A percentile compares a stretch with the other conserved stretches of the same genome.
Conservation (phyloP, 768 basidiomycete species). For the Udeniomyces megalosporus region DNA sequence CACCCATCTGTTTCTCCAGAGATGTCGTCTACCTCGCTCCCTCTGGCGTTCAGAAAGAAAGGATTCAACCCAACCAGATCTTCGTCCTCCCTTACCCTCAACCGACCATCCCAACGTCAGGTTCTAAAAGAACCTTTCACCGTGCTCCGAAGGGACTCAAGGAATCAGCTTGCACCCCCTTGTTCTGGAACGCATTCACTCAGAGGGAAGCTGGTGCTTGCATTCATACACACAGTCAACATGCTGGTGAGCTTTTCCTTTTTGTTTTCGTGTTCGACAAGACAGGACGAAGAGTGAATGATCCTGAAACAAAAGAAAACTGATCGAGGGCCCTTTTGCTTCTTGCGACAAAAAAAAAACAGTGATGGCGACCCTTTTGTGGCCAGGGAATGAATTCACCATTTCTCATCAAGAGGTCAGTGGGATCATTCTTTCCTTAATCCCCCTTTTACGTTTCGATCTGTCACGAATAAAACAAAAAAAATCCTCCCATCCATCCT, state of each 20-base stretch:
- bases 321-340: too few relatives aligned
- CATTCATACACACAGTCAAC: constrained; percentile 80
- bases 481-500: background rate
- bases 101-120: constrained; percentile 39
- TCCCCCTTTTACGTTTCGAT: background rate
- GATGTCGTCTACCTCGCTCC: constrained; percentile 74
- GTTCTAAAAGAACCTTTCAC: constrained; percentile 58
- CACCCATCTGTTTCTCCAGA: constrained; percentile 32
- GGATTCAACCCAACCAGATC: constrained; percentile 51
- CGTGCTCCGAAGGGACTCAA: constrained; percentile 60
- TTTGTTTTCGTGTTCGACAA: too few relatives aligned
- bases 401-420: constrained; percentile 60
- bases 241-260: constrained; percentile 35
- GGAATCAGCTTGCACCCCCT: constrained; percentile 73
- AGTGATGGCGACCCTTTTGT: constrained; percentile 72
- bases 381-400: constrained; percentile 50
- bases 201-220: constrained; percentile 63
- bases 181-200: constrained; percentile 85
- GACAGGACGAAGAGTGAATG: background rate
- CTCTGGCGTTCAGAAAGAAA: constrained; percentile 79
- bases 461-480: background rate
- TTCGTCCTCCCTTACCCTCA: constrained; percentile 73
- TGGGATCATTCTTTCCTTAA: too few relatives aligned
- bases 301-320: too few relatives aligned
- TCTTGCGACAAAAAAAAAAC: too few relatives aligned